Evolutionary conservation across 2,329 filamentous ascomycete species (phyloP).

Genomic region (Epichloe hybrida): DNA sequence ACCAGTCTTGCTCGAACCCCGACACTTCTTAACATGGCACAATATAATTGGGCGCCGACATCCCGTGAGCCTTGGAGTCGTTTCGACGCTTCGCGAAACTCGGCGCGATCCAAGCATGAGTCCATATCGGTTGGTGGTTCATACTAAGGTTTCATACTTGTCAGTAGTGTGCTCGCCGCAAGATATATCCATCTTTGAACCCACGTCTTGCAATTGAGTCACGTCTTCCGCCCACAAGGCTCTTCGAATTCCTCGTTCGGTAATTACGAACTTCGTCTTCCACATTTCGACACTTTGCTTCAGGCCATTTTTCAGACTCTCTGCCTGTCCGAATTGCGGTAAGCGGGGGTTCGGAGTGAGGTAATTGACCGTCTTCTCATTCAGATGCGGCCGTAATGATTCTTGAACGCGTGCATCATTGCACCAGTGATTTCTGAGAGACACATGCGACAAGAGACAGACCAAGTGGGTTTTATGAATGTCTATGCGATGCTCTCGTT

Average conservation of each 20-base stretch:
- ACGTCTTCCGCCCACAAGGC: conserved; percentile 63
- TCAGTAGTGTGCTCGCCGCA: neutral
- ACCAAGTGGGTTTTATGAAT: conserved; percentile 81
- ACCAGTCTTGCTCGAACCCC: conserved; percentile 73
- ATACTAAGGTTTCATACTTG: conserved; percentile 28
- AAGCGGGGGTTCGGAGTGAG: conserved; percentile 55
- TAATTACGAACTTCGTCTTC: conserved; percentile 55
- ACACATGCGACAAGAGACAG: conserved; percentile 66
- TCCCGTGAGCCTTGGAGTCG: conserved; percentile 71
- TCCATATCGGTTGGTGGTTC: conserved; percentile 51
- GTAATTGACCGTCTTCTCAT: conserved; percentile 49
- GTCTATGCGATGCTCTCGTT: conserved; percentile 47
- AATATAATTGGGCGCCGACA: conserved; percentile 80
- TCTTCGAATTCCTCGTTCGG: conserved; percentile 53
- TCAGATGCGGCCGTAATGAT: conserved; percentile 49
- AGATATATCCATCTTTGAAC: conserved; percentile 7
- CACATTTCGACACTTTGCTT: conserved; percentile 55
- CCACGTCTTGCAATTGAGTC: conserved; percentile 45
- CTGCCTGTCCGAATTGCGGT: conserved; percentile 62
- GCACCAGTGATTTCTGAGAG: conserved; percentile 77
- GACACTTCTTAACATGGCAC: conserved; percentile 69
- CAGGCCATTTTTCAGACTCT: conserved; percentile 69
- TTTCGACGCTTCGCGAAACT: conserved; percentile 60
- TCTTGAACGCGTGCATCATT: conserved; percentile 60
- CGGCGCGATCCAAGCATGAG: conserved; percentile 50